Evolutionary conservation across 176 grass and related monocot genomes (phyloP).

Genomic region (Poa annua): DNA sequence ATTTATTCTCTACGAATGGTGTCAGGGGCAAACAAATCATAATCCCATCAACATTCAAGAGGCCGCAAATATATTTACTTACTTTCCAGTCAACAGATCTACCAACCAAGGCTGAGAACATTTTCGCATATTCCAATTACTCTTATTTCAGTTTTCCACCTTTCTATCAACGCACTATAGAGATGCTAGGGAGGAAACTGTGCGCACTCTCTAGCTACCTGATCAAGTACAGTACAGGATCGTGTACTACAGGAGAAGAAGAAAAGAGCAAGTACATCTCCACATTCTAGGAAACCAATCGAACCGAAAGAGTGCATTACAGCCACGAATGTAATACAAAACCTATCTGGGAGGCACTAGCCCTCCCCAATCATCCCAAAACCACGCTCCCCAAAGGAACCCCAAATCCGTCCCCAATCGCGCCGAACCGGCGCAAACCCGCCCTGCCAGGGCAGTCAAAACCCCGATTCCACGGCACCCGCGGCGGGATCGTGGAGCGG

Average conservation of each 20-base stretch:
- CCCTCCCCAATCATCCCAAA: background rate
- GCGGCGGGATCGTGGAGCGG: background rate
- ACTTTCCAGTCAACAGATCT: background rate
- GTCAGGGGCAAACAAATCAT: constrained; percentile 1
- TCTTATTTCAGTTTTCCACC: background rate
- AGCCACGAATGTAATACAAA: background rate
- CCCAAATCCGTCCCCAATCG: background rate
- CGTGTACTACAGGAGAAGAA: background rate
- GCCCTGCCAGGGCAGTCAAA: background rate
- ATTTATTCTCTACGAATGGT: background rate
- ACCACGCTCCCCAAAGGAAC: background rate
- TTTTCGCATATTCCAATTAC: background rate
- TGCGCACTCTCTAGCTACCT: background rate
- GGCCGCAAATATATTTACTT: background rate
- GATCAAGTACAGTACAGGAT: background rate
- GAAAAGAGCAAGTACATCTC: background rate
- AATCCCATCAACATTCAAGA: background rate
- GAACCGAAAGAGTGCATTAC: background rate
- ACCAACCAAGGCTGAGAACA: background rate
- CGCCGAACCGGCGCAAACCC: background rate
- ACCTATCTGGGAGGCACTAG: background rate
- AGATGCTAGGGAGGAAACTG: background rate
- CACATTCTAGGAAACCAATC: background rate
- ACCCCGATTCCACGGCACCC: background rate
- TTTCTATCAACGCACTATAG: background rate